Percentiles rank a stretch among this genome's conserved stretches.
phyloP scores from a whole-genome alignment of 1,139 yeast species.

The Yamadazyma triangularis region DNA sequence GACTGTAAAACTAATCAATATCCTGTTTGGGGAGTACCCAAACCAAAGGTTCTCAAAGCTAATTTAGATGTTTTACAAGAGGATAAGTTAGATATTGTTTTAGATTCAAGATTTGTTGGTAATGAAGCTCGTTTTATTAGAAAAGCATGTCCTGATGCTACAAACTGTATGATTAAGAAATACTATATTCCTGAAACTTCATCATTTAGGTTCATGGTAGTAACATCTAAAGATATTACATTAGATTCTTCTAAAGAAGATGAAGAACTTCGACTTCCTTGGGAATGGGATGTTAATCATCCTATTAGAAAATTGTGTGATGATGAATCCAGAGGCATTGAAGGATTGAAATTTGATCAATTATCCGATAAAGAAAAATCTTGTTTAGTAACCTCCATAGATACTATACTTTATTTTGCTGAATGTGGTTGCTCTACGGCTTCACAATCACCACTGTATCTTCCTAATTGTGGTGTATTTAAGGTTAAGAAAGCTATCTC shows the following conservation, averaged over 20 bases:
- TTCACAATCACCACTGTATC: constrained; percentile 22
- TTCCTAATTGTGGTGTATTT: constrained; percentile 48
- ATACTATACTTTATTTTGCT: constrained; percentile 50
- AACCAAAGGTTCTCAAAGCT: constrained; percentile 61
- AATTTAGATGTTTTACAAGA: constrained; percentile 29
- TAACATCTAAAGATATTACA: constrained; percentile 51
- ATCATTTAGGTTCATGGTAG: constrained; percentile 52
- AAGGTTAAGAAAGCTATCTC: constrained; percentile 62
- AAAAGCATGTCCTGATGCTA: constrained; percentile 58
- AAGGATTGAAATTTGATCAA: constrained; percentile 40
- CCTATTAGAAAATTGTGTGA: constrained; percentile 58
- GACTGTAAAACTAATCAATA: constrained; percentile 72
- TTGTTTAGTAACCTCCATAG: constrained; percentile 54
- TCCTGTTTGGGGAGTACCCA: constrained; percentile 75
- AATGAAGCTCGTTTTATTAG: constrained; percentile 73
- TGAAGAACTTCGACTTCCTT: constrained; percentile 70
- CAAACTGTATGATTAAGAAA: constrained; percentile 66
- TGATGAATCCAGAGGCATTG: constrained; percentile 15
- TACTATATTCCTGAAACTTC: constrained; percentile 43
- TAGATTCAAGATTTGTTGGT: constrained; percentile 80
- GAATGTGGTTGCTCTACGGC: constrained; percentile 65
- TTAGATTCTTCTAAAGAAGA: constrained; percentile 18
- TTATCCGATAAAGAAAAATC: constrained; percentile 49
- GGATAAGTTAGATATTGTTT: constrained; percentile 44
- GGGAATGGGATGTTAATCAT: constrained; percentile 86